Conservation (phyloP, 2,329 filamentous ascomycete species). For the Venturia nashicola region DNA sequence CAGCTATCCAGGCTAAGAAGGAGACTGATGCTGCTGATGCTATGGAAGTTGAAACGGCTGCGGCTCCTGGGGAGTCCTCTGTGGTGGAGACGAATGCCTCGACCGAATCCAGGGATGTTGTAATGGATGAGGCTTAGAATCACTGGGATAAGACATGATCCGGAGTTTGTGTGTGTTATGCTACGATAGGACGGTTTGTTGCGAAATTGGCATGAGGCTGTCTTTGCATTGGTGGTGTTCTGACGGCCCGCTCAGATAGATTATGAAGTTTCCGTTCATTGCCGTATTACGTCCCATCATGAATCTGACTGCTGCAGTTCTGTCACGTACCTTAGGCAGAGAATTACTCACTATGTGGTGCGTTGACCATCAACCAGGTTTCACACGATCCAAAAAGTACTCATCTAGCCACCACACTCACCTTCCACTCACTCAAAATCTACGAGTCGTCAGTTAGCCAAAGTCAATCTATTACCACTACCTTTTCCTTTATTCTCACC, state of each 20-base stretch:
- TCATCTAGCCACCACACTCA: no score
- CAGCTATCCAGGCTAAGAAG: conserved; percentile 6
- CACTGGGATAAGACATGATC: neutral
- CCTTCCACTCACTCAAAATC: no score
- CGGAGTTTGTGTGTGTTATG: neutral
- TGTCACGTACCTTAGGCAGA: no score
- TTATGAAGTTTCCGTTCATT: neutral
- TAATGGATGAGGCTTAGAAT: neutral
- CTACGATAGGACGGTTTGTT: neutral
- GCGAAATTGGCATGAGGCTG: neutral
- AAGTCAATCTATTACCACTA: no score
- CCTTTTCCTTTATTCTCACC: no score
- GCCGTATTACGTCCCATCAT: no score
- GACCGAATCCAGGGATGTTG: neutral
- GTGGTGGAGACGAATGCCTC: neutral
- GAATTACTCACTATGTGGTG: no score
- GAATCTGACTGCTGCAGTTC: no score
- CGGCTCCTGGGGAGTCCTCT: neutral
- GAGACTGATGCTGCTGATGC: neutral
- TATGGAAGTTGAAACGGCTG: neutral
- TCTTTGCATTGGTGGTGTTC: neutral
- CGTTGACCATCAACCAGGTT: no score
- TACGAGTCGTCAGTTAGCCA: no score
- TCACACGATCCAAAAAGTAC: no score
- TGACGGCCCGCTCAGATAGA: neutral